Base-by-base conservation (phyloP, 2,329 filamentous ascomycete genomes). In the Aspergillaceae sp. region DNA sequence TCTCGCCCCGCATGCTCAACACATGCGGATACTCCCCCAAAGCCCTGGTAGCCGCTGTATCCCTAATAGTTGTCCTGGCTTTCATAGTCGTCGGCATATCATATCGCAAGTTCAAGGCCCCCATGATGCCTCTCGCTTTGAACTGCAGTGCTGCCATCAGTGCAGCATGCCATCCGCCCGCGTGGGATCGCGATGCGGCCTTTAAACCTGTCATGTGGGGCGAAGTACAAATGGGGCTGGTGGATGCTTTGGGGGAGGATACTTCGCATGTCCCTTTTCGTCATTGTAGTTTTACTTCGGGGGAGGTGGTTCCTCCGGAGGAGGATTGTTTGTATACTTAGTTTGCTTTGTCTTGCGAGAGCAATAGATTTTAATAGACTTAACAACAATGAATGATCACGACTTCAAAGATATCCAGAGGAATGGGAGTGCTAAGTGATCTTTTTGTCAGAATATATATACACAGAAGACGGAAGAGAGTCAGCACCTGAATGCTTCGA, bases 151-250 rank as follows among this genome's bases (percentile, higher is more conserved):
- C 29, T 29, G 45, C 43, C 5, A 46, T 52, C 30, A 50, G 48
- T 29, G 45, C 45, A 4, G 40, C 44, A 3, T 48, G 45, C 33
- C 50, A 49, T 50, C 43, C 45, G 6, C 49, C 49, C 7, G 7
- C 5, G 5, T 29, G 28, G 4, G 44, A 46, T 36, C 19, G 19
- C 19, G 42, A 43, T 7, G 33, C 32, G 7, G 29, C 33, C 9
- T 28, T 44, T 8, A 47, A 47, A 7, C 30, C 30, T 10, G 45
- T 44, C 9, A 40, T 32, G 29, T 47, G 45, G 45, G 45, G 41
- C 27, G 68, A 43, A 19, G 19, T 19, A 2, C 19, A 19, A 19
- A 19, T 19, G 19, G 19, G 19, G 19, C 19, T 19, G 19, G 19
- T 19, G 19, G 19, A 19, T 19, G 19, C 19, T 19, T 19, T 19